Percentiles rank a stretch among this genome's conserved stretches.
phyloP scores from a whole-genome alignment of 257 asterid species.

The Lycium ferocissimum region DNA sequence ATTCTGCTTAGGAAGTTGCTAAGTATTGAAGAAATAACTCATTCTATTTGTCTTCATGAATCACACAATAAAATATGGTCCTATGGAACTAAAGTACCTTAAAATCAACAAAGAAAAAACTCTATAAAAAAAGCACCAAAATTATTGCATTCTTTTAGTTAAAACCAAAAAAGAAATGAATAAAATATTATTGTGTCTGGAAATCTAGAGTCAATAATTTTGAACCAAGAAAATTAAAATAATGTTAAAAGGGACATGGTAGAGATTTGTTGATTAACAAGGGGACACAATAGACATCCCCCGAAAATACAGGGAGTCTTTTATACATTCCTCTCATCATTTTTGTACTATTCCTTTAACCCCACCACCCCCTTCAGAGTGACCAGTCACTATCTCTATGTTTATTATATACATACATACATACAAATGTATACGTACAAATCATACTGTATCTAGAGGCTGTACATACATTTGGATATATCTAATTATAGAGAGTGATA shows the following conservation, averaged over 20 bases:
- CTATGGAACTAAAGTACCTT: background rate
- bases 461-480: conserved; percentile 42
- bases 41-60: conserved; percentile 25
- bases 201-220: background rate
- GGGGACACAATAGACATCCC: conserved; percentile 95
- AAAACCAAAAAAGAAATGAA: conserved; percentile 19
- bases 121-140: background rate
- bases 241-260: conserved; percentile 56
- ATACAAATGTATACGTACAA: background rate
- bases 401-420: background rate
- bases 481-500: conserved; percentile 34
- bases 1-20: conserved; percentile 29
- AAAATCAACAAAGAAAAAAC: conserved; percentile 19
- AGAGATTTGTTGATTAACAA: conserved; percentile 71
- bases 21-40: background rate
- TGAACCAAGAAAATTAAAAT: background rate
- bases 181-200: background rate
- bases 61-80: background rate
- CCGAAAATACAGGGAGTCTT: conserved; percentile 91
- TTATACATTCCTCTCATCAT: conserved; percentile 30
- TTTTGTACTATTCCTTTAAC: background rate
- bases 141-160: background rate
- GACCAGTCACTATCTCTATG: background rate
- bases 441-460: conserved; percentile 40
- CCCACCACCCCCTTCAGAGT: background rate